Conservation (phyloP, 2,329 filamentous ascomycete genomes). For the Geoglossum cookeanum region DNA sequence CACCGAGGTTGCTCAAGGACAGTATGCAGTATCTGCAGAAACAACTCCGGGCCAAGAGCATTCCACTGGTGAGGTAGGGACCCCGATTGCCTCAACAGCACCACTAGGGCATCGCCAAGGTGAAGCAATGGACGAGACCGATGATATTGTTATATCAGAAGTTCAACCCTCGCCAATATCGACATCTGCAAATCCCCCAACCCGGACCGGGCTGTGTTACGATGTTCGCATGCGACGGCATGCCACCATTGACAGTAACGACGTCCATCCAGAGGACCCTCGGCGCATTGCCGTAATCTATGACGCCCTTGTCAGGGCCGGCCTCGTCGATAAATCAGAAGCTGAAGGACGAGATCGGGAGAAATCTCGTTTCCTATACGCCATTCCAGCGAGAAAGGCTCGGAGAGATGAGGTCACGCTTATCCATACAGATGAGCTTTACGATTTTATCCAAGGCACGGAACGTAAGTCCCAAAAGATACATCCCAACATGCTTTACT, state of each 20-base stretch:
- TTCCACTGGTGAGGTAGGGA: neutral
- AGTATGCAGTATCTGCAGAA: neutral
- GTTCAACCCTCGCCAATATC: neutral
- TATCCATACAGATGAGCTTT: constrained; percentile 63
- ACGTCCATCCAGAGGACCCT: constrained; percentile 88
- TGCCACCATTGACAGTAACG: constrained; percentile 54
- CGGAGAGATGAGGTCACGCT: constrained; percentile 61
- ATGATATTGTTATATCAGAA: neutral
- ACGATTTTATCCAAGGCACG: constrained; percentile 51
- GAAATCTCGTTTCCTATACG: constrained; percentile 30
- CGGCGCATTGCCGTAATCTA: constrained; percentile 85
- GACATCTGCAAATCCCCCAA: constrained; percentile 7
- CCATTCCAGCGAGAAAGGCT: constrained; percentile 63
- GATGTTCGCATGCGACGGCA: constrained; percentile 94
- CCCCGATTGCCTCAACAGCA: neutral
- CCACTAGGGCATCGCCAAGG: neutral
- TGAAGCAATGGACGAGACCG: neutral
- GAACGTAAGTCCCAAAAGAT: constrained; percentile 18
- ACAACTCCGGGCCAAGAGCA: neutral
- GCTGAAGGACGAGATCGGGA: constrained; percentile 13
- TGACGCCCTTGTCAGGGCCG: constrained; percentile 65
- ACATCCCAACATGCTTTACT: neutral
- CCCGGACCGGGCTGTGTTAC: constrained; percentile 67
- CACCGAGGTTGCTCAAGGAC: neutral
- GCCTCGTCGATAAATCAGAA: constrained; percentile 34